Conservation (phyloP, 305 asterid genomes). For the Fraxinus greggii region DNA sequence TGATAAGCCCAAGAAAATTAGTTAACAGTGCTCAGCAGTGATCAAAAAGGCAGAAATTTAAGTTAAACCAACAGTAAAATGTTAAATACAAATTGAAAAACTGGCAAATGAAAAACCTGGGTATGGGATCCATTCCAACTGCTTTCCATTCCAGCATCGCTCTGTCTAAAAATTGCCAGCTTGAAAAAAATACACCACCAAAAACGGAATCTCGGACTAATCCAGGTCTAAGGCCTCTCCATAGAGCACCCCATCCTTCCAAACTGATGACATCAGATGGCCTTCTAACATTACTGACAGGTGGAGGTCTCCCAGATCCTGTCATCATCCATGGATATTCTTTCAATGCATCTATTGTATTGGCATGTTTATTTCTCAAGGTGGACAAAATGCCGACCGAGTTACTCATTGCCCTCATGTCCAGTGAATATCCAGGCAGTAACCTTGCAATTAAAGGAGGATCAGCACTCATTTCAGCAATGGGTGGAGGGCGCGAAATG, state of each 20-base stretch:
- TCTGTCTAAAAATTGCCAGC: slow-evolving; percentile 75
- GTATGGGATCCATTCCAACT: slow-evolving; percentile 79
- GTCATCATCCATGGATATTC: slow-evolving; percentile 98
- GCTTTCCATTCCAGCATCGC: slow-evolving; percentile 91
- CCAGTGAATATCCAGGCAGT: slow-evolving; percentile 66
- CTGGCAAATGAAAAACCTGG: slow-evolving; percentile 52
- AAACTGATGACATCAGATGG: slow-evolving; percentile 57
- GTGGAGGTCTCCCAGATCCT: slow-evolving; percentile 89
- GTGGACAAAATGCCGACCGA: slow-evolving; percentile 67
- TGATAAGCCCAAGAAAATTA: background rate
- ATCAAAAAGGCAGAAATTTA: background rate
- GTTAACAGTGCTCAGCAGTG: background rate
- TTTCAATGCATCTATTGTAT: slow-evolving; percentile 57
- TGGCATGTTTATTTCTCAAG: slow-evolving; percentile 55
- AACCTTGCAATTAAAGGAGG: slow-evolving; percentile 60
- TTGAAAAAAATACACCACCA: slow-evolving; percentile 81
- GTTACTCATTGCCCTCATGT: slow-evolving; percentile 57
- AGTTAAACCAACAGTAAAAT: slow-evolving; percentile 5
- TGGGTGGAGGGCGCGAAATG: slow-evolving; percentile 30
- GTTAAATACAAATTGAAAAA: slow-evolving; percentile 6
- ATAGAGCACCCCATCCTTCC: slow-evolving; percentile 85
- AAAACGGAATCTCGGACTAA: slow-evolving; percentile 82
- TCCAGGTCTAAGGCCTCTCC: slow-evolving; percentile 91
- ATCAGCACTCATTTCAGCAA: slow-evolving; percentile 43
- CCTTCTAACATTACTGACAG: slow-evolving; percentile 60